Evolutionary conservation across 495 filamentous ascomycete species (phyloP).

Genomic region (Bacidia rubella): DNA sequence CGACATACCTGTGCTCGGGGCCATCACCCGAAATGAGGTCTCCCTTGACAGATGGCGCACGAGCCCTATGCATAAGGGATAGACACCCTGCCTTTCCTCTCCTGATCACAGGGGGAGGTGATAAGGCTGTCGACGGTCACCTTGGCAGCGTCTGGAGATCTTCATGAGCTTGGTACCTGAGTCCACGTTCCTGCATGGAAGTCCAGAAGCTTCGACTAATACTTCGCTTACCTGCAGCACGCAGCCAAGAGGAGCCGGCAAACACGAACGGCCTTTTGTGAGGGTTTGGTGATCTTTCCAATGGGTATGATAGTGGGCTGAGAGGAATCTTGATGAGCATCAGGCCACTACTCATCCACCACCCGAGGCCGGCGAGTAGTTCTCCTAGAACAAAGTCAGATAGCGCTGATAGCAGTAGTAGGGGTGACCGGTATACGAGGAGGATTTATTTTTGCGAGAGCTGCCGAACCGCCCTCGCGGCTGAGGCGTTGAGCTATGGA

Average conservation of each 20-base stretch:
- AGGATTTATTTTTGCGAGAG: neutral
- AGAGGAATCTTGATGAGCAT: neutral
- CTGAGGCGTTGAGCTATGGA: neutral
- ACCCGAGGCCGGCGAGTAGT: too few relatives aligned
- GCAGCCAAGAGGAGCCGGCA: neutral
- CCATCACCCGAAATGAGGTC: constrained; percentile 1
- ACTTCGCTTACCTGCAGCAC: too few relatives aligned
- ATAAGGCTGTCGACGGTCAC: neutral
- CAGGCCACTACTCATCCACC: too few relatives aligned
- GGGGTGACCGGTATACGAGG: neutral
- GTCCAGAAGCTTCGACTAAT: too few relatives aligned
- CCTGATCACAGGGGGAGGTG: neutral
- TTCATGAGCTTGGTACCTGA: too few relatives aligned
- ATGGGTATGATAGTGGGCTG: neutral
- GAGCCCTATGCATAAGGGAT: neutral
- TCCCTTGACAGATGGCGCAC: neutral
- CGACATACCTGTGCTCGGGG: neutral
- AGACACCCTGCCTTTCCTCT: neutral
- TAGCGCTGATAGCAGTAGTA: too few relatives aligned
- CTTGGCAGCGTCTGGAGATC: neutral
- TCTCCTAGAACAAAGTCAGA: too few relatives aligned
- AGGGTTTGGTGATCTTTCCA: too few relatives aligned
- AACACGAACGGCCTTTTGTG: neutral
- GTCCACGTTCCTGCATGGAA: too few relatives aligned
- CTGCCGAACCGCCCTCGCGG: neutral